Percentiles rank a stretch among this genome's conserved stretches.
These are phyloP conservation scores for Xylariaceae sp. DNA, from an alignment of 2,329 filamentous ascomycete genomes.

Conservation along the genomic window DNA sequence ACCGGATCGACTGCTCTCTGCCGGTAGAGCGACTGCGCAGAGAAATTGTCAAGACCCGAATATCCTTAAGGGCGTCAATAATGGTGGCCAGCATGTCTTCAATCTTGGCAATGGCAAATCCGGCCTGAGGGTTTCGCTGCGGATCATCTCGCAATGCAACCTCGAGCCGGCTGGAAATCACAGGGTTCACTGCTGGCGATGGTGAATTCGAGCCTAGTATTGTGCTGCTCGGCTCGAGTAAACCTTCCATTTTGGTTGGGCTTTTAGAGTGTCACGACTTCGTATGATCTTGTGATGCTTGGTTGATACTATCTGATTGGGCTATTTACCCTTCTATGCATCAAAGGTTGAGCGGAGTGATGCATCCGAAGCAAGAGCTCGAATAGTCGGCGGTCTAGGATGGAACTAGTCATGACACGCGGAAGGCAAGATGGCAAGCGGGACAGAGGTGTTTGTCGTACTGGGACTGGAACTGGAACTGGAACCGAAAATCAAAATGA, in stretches of 20 bases:
- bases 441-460: too few relatives aligned
- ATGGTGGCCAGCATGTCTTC: conserved; percentile 61
- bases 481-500: too few relatives aligned
- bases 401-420: too few relatives aligned
- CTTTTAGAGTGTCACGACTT: not conserved
- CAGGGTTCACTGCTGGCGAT: conserved; percentile 7
- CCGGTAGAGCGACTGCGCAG: conserved; percentile 47
- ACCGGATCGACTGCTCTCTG: conserved; percentile 30
- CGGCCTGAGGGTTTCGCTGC: conserved; percentile 10
- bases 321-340: too few relatives aligned
- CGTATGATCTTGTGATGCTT: not conserved
- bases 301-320: not conserved
- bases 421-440: too few relatives aligned
- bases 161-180: not conserved
- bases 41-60: conserved; percentile 53
- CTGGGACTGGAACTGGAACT: too few relatives aligned
- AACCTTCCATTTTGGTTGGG: conserved; percentile 5
- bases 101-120: conserved; percentile 48
- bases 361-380: too few relatives aligned
- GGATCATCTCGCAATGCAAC: not conserved
- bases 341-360: not conserved
- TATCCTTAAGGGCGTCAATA: conserved; percentile 53
- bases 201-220: not conserved
- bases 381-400: too few relatives aligned
- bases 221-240: not conserved